Percentiles rank a stretch among this genome's conserved stretches.
These are phyloP conservation scores for Ophiostoma australiae DNA, from an alignment of 2,329 filamentous ascomycete species.

Conservation along the genomic window DNA sequence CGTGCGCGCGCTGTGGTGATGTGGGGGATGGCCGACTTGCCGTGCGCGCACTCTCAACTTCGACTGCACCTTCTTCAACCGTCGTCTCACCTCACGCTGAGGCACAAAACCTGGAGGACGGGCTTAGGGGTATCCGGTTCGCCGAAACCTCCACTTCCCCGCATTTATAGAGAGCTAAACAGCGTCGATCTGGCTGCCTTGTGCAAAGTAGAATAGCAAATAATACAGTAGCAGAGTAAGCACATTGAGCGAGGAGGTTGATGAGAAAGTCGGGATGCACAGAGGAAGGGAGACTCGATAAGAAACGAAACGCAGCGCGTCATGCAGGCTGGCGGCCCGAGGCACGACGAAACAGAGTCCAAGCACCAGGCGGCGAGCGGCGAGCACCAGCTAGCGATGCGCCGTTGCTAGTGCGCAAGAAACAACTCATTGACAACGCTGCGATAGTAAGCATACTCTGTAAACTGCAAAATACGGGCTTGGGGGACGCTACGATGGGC, in stretches of 20 bases:
- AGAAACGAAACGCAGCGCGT: not conserved
- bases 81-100: not conserved
- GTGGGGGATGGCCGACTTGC: not conserved
- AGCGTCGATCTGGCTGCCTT: slow-evolving; percentile 8
- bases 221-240: not conserved
- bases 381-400: not conserved
- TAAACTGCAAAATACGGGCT: not conserved
- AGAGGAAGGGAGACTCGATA: not conserved
- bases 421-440: not conserved
- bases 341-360: not conserved
- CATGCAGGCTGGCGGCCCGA: not conserved
- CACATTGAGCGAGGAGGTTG: not conserved
- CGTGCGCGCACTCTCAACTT: not conserved
- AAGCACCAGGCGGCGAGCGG: not conserved
- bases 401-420: not conserved
- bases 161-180: slow-evolving; percentile 22
- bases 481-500: not conserved
- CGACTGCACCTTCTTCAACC: not conserved
- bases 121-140: slow-evolving; percentile 21
- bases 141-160: slow-evolving; percentile 26
- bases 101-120: slow-evolving; percentile 15
- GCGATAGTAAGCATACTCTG: not conserved
- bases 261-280: not conserved
- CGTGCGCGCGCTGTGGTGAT: not conserved
- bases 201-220: not conserved